These are phyloP conservation scores for Rhodotorula diobovata DNA, from an alignment of 768 basidiomycete species.

Conservation along the genomic window DNA sequence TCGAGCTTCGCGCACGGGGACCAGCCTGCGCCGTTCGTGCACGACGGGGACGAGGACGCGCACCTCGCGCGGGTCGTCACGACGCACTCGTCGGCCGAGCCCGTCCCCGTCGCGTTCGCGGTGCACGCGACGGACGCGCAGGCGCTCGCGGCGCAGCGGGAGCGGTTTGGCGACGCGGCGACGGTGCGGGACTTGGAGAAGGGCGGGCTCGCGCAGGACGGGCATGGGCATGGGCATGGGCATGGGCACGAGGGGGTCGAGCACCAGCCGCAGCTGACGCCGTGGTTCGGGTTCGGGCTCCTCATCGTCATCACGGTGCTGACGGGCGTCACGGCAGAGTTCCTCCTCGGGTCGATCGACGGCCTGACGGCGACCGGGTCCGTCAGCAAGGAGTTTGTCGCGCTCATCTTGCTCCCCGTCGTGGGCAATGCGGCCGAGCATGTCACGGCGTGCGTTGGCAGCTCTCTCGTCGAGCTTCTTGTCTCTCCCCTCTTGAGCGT, in stretches of 20 bases:
- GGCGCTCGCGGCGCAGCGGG: neutral
- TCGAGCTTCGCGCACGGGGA: neutral
- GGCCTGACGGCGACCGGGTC: conserved; percentile 59
- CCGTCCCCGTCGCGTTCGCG: neutral
- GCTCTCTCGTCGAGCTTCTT: no score
- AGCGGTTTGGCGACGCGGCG: neutral
- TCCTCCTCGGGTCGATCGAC: conserved; percentile 69
- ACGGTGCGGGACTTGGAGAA: conserved; percentile 2
- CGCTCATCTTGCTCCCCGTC: conserved; percentile 83
- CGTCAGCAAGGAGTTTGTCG: conserved; percentile 77
- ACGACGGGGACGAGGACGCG: neutral
- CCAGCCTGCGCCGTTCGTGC: neutral
- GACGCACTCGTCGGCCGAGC: neutral
- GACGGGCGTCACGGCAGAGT: conserved; percentile 58
- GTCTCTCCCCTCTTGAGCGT: conserved; percentile 6
- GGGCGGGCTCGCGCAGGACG: neutral
- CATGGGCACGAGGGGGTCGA: neutral
- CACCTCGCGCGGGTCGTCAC: neutral
- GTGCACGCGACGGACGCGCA: neutral
- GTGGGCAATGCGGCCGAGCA: conserved; percentile 75
- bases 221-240: neutral
- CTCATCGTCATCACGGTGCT: conserved; percentile 50
- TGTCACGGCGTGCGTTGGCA: neutral
- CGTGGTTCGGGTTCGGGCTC: conserved; percentile 57
- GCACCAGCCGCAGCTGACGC: conserved; percentile 59